These are phyloP conservation scores for Hippophae tibetana DNA, from an alignment of 306 rosid genomes.

Conservation along the genomic window DNA sequence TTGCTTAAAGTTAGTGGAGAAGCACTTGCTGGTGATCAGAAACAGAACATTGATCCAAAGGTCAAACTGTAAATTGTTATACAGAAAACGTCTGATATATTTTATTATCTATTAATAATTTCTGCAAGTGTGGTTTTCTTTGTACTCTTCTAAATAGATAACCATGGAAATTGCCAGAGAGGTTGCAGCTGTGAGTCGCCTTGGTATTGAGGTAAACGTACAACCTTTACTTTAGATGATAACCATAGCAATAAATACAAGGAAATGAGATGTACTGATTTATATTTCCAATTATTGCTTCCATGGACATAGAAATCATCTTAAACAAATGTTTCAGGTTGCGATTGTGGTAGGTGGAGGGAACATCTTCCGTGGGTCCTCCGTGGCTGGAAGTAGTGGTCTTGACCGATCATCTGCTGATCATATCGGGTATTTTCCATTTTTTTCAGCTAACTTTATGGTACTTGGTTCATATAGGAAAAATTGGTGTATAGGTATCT, in stretches of 20 bases:
- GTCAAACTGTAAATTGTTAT: constrained; percentile 23
- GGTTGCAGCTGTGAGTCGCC: constrained; percentile 90
- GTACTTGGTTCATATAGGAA: not conserved
- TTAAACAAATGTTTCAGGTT: constrained; percentile 54
- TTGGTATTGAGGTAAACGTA: constrained; percentile 80
- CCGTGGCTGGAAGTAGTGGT: constrained; percentile 85
- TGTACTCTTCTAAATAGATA: constrained; percentile 30
- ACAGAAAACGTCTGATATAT: not conserved
- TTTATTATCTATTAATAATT: constrained; percentile 12
- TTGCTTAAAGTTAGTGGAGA: constrained; percentile 97
- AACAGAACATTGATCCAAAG: constrained; percentile 92
- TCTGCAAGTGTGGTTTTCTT: constrained; percentile 5
- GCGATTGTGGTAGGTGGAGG: constrained; percentile 97
- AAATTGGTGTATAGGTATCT: not conserved
- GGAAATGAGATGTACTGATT: not conserved
- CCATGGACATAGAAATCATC: constrained; percentile 4
- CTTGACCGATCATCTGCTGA: constrained; percentile 97
- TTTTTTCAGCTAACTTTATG: not conserved
- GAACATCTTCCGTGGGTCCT: constrained; percentile 88
- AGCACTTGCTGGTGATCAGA: constrained; percentile 87
- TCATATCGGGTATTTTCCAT: constrained; percentile 68
- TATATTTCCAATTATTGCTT: constrained; percentile 1
- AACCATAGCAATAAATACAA: not conserved
- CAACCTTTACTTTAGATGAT: constrained; percentile 2
- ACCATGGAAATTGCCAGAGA: constrained; percentile 95